Evolutionary conservation across 2,329 filamentous ascomycete species (phyloP).

Genomic region (Colletotrichum phormii): DNA sequence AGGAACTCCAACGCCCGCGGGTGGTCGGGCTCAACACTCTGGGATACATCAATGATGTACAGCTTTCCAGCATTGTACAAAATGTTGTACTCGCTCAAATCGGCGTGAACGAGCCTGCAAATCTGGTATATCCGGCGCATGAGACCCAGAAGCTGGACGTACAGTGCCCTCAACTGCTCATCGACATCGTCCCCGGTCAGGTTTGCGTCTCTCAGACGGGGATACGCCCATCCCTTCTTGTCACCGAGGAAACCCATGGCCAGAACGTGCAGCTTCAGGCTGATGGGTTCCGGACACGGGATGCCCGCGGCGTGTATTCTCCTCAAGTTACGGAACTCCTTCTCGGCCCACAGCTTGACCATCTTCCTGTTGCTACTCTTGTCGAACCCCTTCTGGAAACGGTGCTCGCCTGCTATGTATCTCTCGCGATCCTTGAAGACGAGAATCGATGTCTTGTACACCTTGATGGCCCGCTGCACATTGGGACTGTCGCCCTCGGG

Average conservation of each 20-base stretch:
- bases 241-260: conserved; percentile 96
- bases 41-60: conserved; percentile 97
- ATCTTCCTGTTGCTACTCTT: conserved; percentile 96
- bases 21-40: conserved; percentile 97
- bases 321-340: conserved; percentile 94
- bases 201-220: conserved; percentile 87
- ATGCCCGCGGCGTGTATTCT: conserved; percentile 87
- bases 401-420: conserved; percentile 94
- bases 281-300: conserved; percentile 88
- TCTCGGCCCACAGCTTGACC: conserved; percentile 99
- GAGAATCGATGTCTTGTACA: conserved; percentile 98
- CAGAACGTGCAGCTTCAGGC: conserved; percentile 91
- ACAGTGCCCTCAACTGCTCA: conserved; percentile 80
- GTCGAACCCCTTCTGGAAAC: conserved; percentile 91
- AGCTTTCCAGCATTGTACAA: conserved; percentile 86
- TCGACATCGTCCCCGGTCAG: conserved; percentile 76
- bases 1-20: conserved; percentile 92
- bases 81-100: conserved; percentile 98
- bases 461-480: conserved; percentile 90
- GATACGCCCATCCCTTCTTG: conserved; percentile 87
- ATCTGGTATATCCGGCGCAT: conserved; percentile 95
- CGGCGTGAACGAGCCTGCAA: conserved; percentile 92
- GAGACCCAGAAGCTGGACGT: conserved; percentile 84
- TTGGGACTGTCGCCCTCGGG: conserved; percentile 66
- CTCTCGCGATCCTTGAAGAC: conserved; percentile 98